Evolutionary conservation across 345 rosid species (phyloP).

Genomic region (Geranium brycei): DNA sequence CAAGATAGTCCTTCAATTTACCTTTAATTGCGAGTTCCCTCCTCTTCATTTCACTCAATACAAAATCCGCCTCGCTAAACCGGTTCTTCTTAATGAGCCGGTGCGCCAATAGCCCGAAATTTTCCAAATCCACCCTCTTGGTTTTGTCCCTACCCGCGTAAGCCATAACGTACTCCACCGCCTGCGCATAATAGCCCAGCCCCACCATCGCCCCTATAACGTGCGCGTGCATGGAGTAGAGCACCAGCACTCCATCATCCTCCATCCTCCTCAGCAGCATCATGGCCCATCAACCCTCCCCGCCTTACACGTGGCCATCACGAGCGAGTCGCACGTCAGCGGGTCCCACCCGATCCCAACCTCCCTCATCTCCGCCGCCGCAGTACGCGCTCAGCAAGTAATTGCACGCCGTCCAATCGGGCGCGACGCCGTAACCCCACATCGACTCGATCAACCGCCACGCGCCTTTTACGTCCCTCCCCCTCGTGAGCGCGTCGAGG

Average conservation of each 20-base stretch:
- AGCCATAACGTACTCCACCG: constrained; percentile 41
- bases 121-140: constrained; percentile 33
- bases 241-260: constrained; percentile 29
- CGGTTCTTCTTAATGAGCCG: constrained; percentile 27
- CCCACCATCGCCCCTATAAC: constrained; percentile 32
- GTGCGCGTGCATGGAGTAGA: constrained; percentile 43
- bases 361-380: constrained; percentile 31
- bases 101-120: constrained; percentile 38
- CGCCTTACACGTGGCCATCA: constrained; percentile 49
- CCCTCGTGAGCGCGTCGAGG: constrained; percentile 25
- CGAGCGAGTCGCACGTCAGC: constrained; percentile 60
- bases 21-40: constrained; percentile 30
- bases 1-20: constrained; percentile 15
- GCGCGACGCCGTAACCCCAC: constrained; percentile 19
- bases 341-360: constrained; percentile 30
- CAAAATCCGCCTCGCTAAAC: constrained; percentile 29
- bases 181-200: constrained; percentile 28
- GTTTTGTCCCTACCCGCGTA: constrained; percentile 29
- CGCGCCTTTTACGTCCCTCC: constrained; percentile 30
- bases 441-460: constrained; percentile 31
- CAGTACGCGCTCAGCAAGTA: constrained; percentile 37
- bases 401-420: constrained; percentile 46
- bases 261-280: constrained; percentile 52
- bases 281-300: constrained; percentile 46
- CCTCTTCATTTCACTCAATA: constrained; percentile 43